These are phyloP conservation scores for Pyrus communis DNA, from an alignment of 306 rosid genomes.

Conservation along the genomic window DNA sequence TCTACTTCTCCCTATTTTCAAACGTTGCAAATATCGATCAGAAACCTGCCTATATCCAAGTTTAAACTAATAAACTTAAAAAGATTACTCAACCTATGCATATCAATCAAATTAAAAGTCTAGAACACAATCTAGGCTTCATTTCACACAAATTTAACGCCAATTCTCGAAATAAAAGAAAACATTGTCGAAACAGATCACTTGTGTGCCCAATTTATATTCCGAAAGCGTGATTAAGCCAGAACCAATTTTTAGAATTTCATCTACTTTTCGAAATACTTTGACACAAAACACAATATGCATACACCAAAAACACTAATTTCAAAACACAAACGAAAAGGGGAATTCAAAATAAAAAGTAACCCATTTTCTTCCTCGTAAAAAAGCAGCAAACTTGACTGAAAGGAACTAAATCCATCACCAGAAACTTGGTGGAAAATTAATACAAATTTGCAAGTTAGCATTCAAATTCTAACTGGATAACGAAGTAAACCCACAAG, in stretches of 20 bases:
- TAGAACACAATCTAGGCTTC: not conserved
- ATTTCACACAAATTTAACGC: not conserved
- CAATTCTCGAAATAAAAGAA: not conserved
- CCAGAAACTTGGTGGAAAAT: not conserved
- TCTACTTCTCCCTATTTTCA: constrained; percentile 10
- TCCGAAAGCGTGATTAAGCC: not conserved
- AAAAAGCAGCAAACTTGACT: not conserved
- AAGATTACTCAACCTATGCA: not conserved
- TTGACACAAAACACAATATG: not conserved
- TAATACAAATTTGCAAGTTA: not conserved
- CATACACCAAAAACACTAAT: not conserved
- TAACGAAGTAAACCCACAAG: not conserved
- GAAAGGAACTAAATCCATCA: not conserved
- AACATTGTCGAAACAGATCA: not conserved
- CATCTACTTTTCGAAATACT: not conserved
- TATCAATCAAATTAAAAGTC: not conserved
- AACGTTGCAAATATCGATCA: constrained; percentile 5
- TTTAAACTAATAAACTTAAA: constrained; percentile 9
- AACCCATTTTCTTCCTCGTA: not conserved
- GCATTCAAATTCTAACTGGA: not conserved
- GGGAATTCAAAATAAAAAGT: not conserved
- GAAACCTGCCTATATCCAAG: constrained; percentile 22
- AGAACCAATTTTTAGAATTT: not conserved
- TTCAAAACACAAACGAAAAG: not conserved
- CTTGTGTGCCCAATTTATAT: not conserved